These are phyloP conservation scores for Ceratocystis harringtonii DNA, from an alignment of 2,329 filamentous ascomycete species.

Conservation along the genomic window DNA sequence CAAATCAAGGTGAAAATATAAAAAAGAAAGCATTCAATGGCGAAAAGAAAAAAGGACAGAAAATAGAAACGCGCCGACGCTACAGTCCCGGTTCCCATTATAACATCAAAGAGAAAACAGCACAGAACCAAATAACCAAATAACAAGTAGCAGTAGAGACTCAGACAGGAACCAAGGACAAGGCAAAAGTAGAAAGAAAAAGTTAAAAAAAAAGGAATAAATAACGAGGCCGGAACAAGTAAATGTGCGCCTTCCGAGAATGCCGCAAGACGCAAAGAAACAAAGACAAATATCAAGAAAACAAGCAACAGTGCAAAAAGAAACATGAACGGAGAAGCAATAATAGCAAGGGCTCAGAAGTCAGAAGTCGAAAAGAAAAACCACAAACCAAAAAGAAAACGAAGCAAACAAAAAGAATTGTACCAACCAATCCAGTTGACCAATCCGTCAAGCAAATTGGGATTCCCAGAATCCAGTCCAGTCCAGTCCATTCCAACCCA, in stretches of 20 bases:
- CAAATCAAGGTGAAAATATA: not conserved
- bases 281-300: not conserved
- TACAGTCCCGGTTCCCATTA: constrained; percentile 11
- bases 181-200: not conserved
- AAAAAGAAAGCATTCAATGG: not conserved
- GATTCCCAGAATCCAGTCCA: not conserved
- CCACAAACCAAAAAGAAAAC: not conserved
- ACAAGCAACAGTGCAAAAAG: not conserved
- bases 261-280: constrained; percentile 2
- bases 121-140: not conserved
- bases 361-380: too few species aligned
- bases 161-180: not conserved
- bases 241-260: not conserved
- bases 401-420: not conserved
- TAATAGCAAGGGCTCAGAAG: not conserved
- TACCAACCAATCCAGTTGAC: not conserved
- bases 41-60: not conserved
- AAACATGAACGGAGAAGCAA: not conserved
- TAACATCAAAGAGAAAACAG: not conserved
- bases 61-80: constrained; percentile 10
- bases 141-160: not conserved
- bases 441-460: not conserved
- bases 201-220: not conserved
- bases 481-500: not conserved
- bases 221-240: not conserved